Evolutionary conservation across 345 rosid species (phyloP).

Genomic region (Microthlaspi erraticum): DNA sequence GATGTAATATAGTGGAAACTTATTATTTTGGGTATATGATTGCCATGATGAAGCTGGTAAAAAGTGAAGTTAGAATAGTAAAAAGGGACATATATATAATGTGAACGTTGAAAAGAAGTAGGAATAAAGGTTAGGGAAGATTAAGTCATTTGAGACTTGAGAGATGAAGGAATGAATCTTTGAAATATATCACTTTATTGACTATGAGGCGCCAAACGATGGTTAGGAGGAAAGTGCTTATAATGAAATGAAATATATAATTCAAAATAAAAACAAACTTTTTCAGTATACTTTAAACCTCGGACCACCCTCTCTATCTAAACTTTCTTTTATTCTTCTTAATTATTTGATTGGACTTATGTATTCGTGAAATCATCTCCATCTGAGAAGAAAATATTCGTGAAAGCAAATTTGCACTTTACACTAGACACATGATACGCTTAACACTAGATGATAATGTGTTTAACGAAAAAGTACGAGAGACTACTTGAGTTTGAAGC

Average conservation of each 20-base stretch:
- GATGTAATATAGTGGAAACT: neutral
- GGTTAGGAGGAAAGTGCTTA: conserved; percentile 40
- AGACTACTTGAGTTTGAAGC: conserved; percentile 32
- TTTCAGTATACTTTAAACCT: conserved; percentile 14
- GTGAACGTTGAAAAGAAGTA: conserved; percentile 28
- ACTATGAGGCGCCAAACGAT: conserved; percentile 16
- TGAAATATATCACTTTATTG: conserved; percentile 33
- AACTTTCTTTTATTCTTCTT: conserved; percentile 35
- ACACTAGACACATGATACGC: conserved; percentile 6
- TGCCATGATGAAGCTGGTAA: conserved; percentile 27
- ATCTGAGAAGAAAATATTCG: conserved; percentile 28
- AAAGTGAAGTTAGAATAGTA: conserved; percentile 12
- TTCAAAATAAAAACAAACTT: neutral
- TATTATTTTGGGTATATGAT: neutral
- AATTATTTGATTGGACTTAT: conserved; percentile 26
- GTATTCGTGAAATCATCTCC: conserved; percentile 31
- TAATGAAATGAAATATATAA: neutral
- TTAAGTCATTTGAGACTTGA: conserved; percentile 5
- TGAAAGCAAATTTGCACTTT: conserved; percentile 27
- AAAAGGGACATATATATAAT: neutral
- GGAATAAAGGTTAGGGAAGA: conserved; percentile 27
- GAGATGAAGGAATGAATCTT: conserved; percentile 32
- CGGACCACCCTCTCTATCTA: conserved; percentile 32
- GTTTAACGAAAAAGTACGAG: conserved; percentile 9
- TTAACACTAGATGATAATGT: conserved; percentile 16